These are phyloP conservation scores for Xylariaceae sp. DNA, from an alignment of 2,329 filamentous ascomycete species.

Conservation along the genomic window DNA sequence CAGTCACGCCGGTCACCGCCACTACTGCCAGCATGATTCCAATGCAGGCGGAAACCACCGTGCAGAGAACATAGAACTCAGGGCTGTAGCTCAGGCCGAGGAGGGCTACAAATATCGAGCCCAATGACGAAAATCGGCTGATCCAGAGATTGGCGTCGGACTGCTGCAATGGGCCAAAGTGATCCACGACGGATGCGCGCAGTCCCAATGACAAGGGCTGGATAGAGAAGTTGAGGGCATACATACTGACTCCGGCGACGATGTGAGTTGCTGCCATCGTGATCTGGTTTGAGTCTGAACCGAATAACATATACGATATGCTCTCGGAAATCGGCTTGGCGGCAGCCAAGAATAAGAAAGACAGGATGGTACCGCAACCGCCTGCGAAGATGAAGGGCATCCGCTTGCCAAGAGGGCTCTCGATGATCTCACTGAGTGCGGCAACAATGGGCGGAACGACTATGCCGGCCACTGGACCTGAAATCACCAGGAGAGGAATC, in stretches of 20 bases:
- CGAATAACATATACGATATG: neutral
- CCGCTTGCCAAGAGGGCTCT: neutral
- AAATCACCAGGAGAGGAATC: constrained; percentile 2
- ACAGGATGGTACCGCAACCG: constrained; percentile 1
- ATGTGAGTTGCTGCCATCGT: neutral
- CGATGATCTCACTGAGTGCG: neutral
- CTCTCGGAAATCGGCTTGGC: neutral
- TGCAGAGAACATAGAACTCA: neutral
- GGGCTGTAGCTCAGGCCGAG: constrained; percentile 1
- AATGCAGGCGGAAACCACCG: neutral
- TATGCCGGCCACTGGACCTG: constrained; percentile 4
- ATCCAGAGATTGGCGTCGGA: constrained; percentile 3
- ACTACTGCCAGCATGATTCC: constrained; percentile 5
- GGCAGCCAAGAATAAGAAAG: constrained; percentile 1
- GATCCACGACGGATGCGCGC: constrained; percentile 3
- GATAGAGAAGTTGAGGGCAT: constrained; percentile 4
- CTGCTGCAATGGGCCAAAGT: constrained; percentile 3
- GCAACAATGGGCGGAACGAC: constrained; percentile 3
- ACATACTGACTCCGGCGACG: constrained; percentile 2
- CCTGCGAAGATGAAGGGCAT: constrained; percentile 4
- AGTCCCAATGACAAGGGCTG: constrained; percentile 2
- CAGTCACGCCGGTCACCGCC: neutral
- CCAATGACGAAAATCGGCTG: neutral
- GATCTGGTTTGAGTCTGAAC: neutral
- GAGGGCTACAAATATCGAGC: constrained; percentile 1